These are phyloP conservation scores for Apocynum venetum DNA, from an alignment of 257 asterid genomes.

Conservation along the genomic window DNA sequence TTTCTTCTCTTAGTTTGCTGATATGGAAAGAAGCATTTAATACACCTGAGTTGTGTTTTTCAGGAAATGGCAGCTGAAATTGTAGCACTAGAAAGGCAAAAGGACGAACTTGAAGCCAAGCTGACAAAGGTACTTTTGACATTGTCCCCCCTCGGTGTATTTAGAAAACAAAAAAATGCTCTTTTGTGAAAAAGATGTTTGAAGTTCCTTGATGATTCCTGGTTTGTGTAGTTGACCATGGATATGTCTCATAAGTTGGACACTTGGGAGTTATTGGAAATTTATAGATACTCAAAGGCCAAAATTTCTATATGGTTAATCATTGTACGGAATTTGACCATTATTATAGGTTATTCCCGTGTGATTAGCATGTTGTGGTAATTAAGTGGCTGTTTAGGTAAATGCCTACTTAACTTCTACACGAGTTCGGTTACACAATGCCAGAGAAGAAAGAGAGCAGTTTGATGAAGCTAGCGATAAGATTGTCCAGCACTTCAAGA, in stretches of 20 bases:
- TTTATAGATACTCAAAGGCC: neutral
- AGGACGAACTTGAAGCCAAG: constrained; percentile 67
- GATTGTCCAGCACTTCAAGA: constrained; percentile 66
- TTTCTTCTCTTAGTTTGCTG: neutral
- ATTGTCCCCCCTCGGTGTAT: constrained; percentile 11
- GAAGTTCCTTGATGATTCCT: constrained; percentile 4
- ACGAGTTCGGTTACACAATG: constrained; percentile 64
- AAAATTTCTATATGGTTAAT: neutral
- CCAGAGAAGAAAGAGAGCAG: constrained; percentile 88
- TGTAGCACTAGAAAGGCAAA: constrained; percentile 54
- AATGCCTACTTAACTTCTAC: constrained; percentile 53
- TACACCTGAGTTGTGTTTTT: constrained; percentile 28
- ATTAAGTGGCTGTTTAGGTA: constrained; percentile 50
- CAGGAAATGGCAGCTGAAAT: constrained; percentile 71
- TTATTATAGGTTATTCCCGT: neutral
- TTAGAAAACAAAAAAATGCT: constrained; percentile 10
- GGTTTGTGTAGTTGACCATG: neutral
- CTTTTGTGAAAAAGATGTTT: neutral
- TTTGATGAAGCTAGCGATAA: constrained; percentile 83
- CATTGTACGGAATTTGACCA: neutral
- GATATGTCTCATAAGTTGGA: neutral
- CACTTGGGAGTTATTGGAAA: neutral
- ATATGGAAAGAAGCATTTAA: neutral
- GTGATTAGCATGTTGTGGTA: constrained; percentile 15
- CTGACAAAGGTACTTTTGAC: constrained; percentile 53